Percentiles rank a stretch among this genome's conserved stretches.
Evolutionary conservation across 129 eudicot genomes (phyloP).

Genomic region (Artemisia annua): DNA sequence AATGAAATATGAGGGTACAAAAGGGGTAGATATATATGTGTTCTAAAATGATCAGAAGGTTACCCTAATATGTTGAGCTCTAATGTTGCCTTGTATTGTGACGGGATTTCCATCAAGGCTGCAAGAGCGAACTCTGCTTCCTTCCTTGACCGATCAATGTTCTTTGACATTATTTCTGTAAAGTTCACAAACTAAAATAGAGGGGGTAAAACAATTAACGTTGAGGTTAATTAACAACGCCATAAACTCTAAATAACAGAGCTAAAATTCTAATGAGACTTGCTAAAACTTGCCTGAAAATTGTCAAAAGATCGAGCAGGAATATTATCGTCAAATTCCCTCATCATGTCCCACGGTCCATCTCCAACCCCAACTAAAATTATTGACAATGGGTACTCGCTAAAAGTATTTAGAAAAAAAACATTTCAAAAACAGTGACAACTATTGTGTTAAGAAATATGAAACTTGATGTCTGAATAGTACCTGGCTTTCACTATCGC

Average conservation of each 20-base stretch:
- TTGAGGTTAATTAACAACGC: constrained; percentile 7
- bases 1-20: background rate
- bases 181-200: constrained; percentile 79
- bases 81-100: constrained; percentile 86
- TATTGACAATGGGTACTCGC: no score
- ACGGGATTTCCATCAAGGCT: constrained; percentile 91
- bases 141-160: constrained; percentile 56
- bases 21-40: background rate
- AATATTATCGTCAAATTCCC: no score
- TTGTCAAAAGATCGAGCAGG: no score
- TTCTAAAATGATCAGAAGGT: background rate
- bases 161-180: constrained; percentile 88
- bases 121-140: constrained; percentile 89
- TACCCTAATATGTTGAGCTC: constrained; percentile 86
- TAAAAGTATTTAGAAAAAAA: no score
- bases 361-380: no score
- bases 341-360: no score
- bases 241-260: background rate
- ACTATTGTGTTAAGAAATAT: no score
- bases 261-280: background rate
- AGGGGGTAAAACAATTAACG: constrained; percentile 5
- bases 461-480: no score
- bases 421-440: no score
- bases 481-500: no score
- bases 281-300: no score